Percentiles rank a stretch among this genome's conserved stretches.
These are phyloP conservation scores for Tetrahymena elliotti DNA, from an alignment of 73 alveolate species.

Conservation along the genomic window DNA sequence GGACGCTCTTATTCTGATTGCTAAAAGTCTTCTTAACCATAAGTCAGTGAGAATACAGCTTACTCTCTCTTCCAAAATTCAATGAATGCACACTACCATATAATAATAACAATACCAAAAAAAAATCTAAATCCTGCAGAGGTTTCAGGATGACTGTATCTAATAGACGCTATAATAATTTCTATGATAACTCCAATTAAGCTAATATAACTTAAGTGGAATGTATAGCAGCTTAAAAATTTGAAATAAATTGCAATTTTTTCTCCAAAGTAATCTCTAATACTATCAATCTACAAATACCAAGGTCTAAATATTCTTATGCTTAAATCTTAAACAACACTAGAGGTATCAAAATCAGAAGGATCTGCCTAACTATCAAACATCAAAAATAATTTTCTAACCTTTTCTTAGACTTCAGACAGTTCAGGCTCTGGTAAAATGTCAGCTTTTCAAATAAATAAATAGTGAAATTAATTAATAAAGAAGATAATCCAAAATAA, in stretches of 20 bases:
- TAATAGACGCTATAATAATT: neutral
- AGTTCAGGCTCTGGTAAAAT: neutral
- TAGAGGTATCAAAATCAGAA: slow-evolving; percentile 26
- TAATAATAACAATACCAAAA: slow-evolving; percentile 11
- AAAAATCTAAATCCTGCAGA: neutral
- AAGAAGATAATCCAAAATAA: no score
- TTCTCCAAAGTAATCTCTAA: slow-evolving; percentile 50
- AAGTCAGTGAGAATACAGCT: slow-evolving; percentile 29
- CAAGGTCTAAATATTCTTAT: slow-evolving; percentile 8
- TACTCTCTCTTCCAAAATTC: slow-evolving; percentile 57
- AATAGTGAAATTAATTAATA: neutral
- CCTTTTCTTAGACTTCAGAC: neutral
- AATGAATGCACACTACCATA: slow-evolving; percentile 50
- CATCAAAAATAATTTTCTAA: slow-evolving; percentile 7
- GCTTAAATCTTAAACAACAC: neutral
- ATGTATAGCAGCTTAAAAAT: slow-evolving; percentile 20
- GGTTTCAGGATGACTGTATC: neutral
- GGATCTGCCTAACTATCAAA: slow-evolving; percentile 24
- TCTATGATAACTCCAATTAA: slow-evolving; percentile 2
- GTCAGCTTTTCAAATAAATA: neutral
- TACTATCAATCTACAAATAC: neutral
- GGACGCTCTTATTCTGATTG: slow-evolving; percentile 52
- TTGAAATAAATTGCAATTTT: slow-evolving; percentile 38
- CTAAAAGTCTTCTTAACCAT: slow-evolving; percentile 59
- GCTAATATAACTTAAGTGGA: slow-evolving; percentile 30